Conservation (phyloP, 2,329 filamentous ascomycete species). For the Microthyrium microscopicum region DNA sequence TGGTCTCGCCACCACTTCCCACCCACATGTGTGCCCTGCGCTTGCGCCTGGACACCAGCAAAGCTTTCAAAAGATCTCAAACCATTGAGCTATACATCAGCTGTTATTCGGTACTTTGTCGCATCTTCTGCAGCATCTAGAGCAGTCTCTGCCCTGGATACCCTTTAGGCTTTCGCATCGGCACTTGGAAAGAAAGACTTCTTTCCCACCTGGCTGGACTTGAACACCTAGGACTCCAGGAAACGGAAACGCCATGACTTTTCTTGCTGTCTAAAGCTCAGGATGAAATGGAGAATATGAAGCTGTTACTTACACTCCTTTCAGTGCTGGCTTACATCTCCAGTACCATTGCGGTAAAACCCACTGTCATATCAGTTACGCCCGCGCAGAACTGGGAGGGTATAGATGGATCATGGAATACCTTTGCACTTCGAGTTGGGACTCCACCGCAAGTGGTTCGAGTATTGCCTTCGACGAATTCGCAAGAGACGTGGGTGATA, state of each 20-base stretch:
- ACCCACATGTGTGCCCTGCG: too few species aligned
- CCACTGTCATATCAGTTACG: slow-evolving; percentile 16
- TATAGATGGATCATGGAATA: slow-evolving; percentile 52
- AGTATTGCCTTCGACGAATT: slow-evolving; percentile 46
- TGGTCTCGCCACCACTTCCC: too few species aligned
- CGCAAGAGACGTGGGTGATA: slow-evolving; percentile 57
- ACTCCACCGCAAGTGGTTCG: slow-evolving; percentile 35
- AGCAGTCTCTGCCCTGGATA: too few species aligned
- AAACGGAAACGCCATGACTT: too few species aligned
- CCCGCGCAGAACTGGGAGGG: slow-evolving; percentile 23
- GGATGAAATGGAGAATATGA: slow-evolving; percentile 2
- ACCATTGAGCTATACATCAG: too few species aligned
- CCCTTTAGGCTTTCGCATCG: too few species aligned
- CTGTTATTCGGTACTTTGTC: too few species aligned
- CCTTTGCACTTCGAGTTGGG: slow-evolving; percentile 44
- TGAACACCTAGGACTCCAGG: too few species aligned
- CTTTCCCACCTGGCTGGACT: slow-evolving; percentile 4
- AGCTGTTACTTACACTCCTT: slow-evolving; percentile 1
- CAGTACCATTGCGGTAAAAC: slow-evolving; percentile 1
- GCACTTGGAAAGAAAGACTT: neutral
- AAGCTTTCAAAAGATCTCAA: too few species aligned
- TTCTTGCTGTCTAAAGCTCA: slow-evolving; percentile 1
- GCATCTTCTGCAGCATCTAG: too few species aligned
- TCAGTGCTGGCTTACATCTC: slow-evolving; percentile 4
- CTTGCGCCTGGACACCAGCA: too few species aligned